Evolutionary conservation across 2,329 filamentous ascomycete genomes (phyloP).

Genomic region (Nemania diffusa): DNA sequence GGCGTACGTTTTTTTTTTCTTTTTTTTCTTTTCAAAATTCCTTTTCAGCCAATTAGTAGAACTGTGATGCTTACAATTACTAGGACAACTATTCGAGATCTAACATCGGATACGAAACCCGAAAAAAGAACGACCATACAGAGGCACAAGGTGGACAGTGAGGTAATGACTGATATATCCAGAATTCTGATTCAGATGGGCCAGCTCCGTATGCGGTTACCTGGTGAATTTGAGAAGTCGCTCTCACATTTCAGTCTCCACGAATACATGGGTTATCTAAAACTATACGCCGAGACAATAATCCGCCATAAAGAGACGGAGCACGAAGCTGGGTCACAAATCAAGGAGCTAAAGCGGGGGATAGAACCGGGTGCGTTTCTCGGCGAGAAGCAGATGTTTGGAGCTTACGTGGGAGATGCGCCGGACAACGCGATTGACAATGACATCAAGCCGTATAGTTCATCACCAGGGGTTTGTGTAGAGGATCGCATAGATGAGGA

Average conservation of each 20-base stretch:
- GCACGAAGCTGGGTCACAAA: slow-evolving; percentile 29
- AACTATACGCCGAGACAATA: slow-evolving; percentile 64
- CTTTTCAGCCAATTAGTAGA: neutral
- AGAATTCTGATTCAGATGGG: slow-evolving; percentile 51
- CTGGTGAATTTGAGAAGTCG: slow-evolving; percentile 67
- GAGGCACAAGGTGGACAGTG: slow-evolving; percentile 39
- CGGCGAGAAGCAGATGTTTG: slow-evolving; percentile 43
- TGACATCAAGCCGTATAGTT: slow-evolving; percentile 42
- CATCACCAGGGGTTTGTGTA: slow-evolving; percentile 20
- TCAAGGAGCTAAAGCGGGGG: slow-evolving; percentile 1
- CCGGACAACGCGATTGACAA: slow-evolving; percentile 57
- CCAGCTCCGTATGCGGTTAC: slow-evolving; percentile 47
- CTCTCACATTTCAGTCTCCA: slow-evolving; percentile 76
- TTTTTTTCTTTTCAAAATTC: no score
- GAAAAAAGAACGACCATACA: slow-evolving; percentile 41
- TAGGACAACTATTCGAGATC: slow-evolving; percentile 46
- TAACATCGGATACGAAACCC: slow-evolving; percentile 36
- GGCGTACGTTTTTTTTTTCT: slow-evolving; percentile 52
- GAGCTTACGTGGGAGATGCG: slow-evolving; percentile 50
- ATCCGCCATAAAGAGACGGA: slow-evolving; percentile 40
- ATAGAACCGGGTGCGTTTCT: slow-evolving; percentile 44
- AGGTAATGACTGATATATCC: slow-evolving; percentile 48
- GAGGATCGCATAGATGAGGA: slow-evolving; percentile 37
- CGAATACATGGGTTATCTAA: slow-evolving; percentile 75
- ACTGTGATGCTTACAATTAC: slow-evolving; percentile 34